These are phyloP conservation scores for Claviceps africana DNA, from an alignment of 2,329 filamentous ascomycete genomes.

Conservation along the genomic window DNA sequence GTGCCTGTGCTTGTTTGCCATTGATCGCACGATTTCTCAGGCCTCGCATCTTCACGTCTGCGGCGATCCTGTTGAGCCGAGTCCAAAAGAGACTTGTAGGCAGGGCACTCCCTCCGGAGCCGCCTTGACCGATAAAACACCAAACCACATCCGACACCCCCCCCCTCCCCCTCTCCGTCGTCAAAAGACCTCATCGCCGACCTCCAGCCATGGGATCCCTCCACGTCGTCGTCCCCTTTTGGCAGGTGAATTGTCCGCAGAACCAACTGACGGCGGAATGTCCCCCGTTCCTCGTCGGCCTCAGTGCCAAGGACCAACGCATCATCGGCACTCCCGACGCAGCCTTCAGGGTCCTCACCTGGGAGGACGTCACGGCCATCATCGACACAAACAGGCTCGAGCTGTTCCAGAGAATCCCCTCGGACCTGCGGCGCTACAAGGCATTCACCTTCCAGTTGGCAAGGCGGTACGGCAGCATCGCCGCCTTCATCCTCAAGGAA, in stretches of 20 bases:
- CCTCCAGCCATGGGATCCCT: slow-evolving; percentile 22
- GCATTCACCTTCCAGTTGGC: slow-evolving; percentile 52
- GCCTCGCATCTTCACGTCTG: neutral
- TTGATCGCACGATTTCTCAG: neutral
- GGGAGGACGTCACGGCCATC: slow-evolving; percentile 54
- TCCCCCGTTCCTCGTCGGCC: slow-evolving; percentile 52
- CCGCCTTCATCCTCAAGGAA: slow-evolving; percentile 59
- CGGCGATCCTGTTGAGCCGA: too few species aligned
- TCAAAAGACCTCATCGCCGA: neutral
- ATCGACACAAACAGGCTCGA: slow-evolving; percentile 55
- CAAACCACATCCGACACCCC: neutral
- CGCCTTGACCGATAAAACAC: neutral
- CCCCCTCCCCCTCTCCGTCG: too few species aligned
- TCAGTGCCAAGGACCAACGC: slow-evolving; percentile 51
- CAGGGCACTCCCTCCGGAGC: neutral
- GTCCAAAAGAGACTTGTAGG: neutral
- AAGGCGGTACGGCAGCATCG: slow-evolving; percentile 58
- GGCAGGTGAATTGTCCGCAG: slow-evolving; percentile 66
- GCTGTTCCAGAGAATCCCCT: slow-evolving; percentile 62
- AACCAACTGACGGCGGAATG: slow-evolving; percentile 50
- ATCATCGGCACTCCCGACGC: slow-evolving; percentile 60
- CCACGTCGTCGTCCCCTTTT: slow-evolving; percentile 43
- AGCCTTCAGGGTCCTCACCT: slow-evolving; percentile 48
- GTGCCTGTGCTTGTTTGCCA: neutral
- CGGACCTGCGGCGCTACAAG: slow-evolving; percentile 64